These are phyloP conservation scores for Ganoderma meredithae DNA, from an alignment of 1,284 basidiomycete genomes.

Conservation along the genomic window DNA sequence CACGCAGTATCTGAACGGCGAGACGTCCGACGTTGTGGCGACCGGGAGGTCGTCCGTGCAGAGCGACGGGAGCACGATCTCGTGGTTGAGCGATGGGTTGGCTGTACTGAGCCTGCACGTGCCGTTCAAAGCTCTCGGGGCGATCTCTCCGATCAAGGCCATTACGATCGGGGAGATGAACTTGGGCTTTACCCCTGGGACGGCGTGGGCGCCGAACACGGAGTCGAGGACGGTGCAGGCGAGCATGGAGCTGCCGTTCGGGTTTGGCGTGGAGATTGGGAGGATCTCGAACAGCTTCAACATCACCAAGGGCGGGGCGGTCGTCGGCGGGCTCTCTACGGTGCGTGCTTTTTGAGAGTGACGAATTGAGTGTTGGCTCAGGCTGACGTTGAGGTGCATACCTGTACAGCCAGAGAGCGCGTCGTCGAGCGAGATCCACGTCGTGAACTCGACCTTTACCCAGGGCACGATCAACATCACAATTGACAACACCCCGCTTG, in stretches of 20 bases:
- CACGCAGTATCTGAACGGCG: conserved; percentile 78
- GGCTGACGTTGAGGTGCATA: conserved; percentile 10
- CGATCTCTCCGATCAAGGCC: conserved; percentile 73
- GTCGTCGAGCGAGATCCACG: conserved; percentile 61
- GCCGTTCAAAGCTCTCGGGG: conserved; percentile 63
- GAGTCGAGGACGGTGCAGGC: conserved; percentile 69
- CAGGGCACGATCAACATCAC: conserved; percentile 73
- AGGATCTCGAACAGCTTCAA: conserved; percentile 74
- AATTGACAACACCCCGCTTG: conserved; percentile 63
- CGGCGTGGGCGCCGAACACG: conserved; percentile 66
- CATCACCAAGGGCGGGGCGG: conserved; percentile 58
- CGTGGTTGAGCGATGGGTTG: conserved; percentile 75
- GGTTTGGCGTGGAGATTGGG: conserved; percentile 73
- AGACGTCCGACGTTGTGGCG: conserved; percentile 65
- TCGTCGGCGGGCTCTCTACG: conserved; percentile 63
- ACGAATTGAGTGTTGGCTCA: conserved; percentile 11
- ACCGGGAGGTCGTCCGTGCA: conserved; percentile 66
- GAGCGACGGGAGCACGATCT: conserved; percentile 58
- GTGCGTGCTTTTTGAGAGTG: conserved; percentile 25
- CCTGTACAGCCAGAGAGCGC: conserved; percentile 55
- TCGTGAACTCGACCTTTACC: conserved; percentile 63
- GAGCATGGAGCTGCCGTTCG: conserved; percentile 71
- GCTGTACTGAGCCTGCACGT: conserved; percentile 62
- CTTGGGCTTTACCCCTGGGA: conserved; percentile 62
- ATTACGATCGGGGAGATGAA: conserved; percentile 73